Conservation (phyloP, 176 grass and related monocot genomes). For the Cenchrus fungigraminus region DNA sequence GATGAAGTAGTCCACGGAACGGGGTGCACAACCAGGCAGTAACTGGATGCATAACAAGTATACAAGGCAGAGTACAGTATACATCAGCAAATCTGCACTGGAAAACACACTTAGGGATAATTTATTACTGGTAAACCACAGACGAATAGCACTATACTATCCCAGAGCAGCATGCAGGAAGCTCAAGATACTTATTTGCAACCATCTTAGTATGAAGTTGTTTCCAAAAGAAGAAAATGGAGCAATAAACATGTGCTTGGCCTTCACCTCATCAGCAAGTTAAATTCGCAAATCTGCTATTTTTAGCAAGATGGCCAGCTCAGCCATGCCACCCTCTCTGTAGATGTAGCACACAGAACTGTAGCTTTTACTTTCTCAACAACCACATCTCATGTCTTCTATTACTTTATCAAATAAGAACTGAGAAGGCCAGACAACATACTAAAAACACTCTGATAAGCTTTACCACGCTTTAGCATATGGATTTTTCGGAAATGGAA, state of each 20-base stretch:
- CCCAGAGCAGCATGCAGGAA: neutral
- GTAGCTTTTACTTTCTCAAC: conserved; percentile 12
- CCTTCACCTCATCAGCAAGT: neutral
- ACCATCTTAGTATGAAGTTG: neutral
- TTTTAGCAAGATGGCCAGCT: neutral
- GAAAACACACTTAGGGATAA: neutral
- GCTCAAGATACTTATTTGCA: neutral
- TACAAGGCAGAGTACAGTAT: conserved; percentile 3
- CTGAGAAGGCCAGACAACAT: conserved; percentile 5
- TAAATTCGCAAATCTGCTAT: neutral
- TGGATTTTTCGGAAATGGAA: neutral
- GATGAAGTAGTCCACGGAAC: conserved; percentile 74
- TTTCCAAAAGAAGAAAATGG: neutral
- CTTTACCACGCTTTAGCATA: neutral
- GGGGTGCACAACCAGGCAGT: conserved; percentile 77
- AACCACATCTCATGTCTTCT: neutral
- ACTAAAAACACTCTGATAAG: conserved; percentile 21
- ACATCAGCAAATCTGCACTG: neutral
- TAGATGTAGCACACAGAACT: neutral
- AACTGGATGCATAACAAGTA: conserved; percentile 55
- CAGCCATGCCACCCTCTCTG: neutral
- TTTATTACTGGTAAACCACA: conserved; percentile 15
- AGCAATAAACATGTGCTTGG: neutral
- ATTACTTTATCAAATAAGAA: neutral
- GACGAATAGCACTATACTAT: neutral